Evolutionary conservation across 1,284 basidiomycete genomes (phyloP), one percentile per base, ranked within the genome.

Genomic region (Prillingera fragicola): DNA sequence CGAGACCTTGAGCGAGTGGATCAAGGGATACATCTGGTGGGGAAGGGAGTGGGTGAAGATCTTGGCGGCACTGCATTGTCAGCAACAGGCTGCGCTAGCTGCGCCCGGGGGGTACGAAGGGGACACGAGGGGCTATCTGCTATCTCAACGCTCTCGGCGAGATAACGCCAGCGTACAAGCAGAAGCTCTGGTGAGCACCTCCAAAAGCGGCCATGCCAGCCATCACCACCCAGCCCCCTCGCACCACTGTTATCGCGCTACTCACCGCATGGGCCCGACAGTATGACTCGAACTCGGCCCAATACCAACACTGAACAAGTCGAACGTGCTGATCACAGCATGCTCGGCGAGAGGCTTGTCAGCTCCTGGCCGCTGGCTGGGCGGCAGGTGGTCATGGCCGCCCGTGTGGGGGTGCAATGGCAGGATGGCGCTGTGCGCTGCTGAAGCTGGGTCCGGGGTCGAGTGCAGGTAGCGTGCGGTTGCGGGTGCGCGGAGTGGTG

Each of bases 281-380:
- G 85, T 86, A 60, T 85, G 84, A 3, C 44, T 59, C 27, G 53
- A 66, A 23, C 62, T 63, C 4, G 67, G 65, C 2, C 71, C 69
- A 18, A 75, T 85, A 41, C 92, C 92, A 51, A 96, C 87, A 50
- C 85, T 89, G 74, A 96, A 96, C 36, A 97, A 74, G 70, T 96
- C 92, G 43, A 91, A 92, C 0, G 88, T 82, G 0, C 84, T 87
- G 42, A 96, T 92, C 51, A 95, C 91, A 1, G 90, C 91, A 74
- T 95, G 90, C 46, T 90, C 84, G 0, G 61, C 55, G 18, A 41
- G 48, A n/a, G 50, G 38, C 8, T 21, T 24, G 21, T 42, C 40
- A 13, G 48, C 45, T 4, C 48, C 52, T 0, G 38, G 45, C 4
- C 40, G 52, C 43, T 54, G 45, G 8, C 45, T 48, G 0, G 52